Base-by-base conservation (phyloP, 345 rosid genomes). In the Leavenworthia alabamica region DNA sequence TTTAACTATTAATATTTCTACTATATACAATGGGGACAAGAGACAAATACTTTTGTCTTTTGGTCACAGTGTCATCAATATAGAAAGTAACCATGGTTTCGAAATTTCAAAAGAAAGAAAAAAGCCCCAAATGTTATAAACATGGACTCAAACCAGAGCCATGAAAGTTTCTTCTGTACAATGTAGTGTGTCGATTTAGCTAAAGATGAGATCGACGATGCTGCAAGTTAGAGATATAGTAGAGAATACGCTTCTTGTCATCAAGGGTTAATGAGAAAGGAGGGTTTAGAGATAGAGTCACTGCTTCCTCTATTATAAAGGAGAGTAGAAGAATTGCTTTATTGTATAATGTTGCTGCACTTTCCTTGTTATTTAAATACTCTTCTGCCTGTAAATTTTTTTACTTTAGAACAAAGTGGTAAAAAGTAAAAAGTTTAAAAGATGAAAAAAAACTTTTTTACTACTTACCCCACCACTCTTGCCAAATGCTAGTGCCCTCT, bases 351-450 rank as follows among this genome's bases (percentile, higher is more conserved):
- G 52, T 72, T 10, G 76, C 77, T 31, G 86, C 93, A 60, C 63
- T 71, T 39, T 32, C 78, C 70, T 56, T 79, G 75, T 88, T 79
- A 51, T 62, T 79, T 78, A 79, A 73, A 62, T 63, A 83, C 60
- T 83, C 93, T 20, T 81, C 93, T 12, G 83, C 93, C 96, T 83
- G 72, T n/a, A 20, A 19, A 20, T n/a, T n/a, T n/a, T n/a, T n/a
- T n/a, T n/a, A n/a, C n/a, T 23, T 60, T 17, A 24, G 47, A 36
- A 44, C 24, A 26, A 26, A 40, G 16, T 35, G 56, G 29, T 36
- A n/a, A 28, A 15, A 39, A 4, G 3, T 22, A 3, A 14, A 47
- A 54, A 13, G 44, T 14, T 1, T 13, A 60, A 32, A 40, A 20
- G 26, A 27, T 14, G 29, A 6, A 22, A 48, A 31, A 6, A 22